These are phyloP conservation scores for Zymoseptoria ardabiliae DNA, from an alignment of 2,329 filamentous ascomycete genomes.

Conservation along the genomic window DNA sequence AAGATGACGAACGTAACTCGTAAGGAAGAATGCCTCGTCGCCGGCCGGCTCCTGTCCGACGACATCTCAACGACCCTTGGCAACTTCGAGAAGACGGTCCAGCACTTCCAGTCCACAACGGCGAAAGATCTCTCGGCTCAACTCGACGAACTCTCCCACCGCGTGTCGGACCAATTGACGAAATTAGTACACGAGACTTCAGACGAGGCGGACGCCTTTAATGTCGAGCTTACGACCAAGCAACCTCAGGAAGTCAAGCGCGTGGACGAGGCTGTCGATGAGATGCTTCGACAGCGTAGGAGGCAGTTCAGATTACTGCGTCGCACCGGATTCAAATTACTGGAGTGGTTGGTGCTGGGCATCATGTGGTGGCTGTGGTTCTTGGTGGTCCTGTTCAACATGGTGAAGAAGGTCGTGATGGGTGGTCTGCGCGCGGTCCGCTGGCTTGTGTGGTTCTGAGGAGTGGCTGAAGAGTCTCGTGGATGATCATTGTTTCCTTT, in stretches of 20 bases:
- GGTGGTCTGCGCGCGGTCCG: constrained; percentile 54
- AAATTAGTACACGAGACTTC: constrained; percentile 59
- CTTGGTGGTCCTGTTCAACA: constrained; percentile 67
- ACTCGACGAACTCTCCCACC: constrained; percentile 38
- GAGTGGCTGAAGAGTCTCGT: neutral
- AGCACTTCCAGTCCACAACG: constrained; percentile 43
- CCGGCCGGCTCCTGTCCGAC: constrained; percentile 45
- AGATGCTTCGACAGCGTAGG: constrained; percentile 62
- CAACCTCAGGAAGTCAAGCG: constrained; percentile 75
- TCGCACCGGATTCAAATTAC: constrained; percentile 66
- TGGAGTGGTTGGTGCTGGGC: constrained; percentile 82
- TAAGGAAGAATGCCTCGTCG: constrained; percentile 48
- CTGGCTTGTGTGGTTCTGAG: constrained; percentile 77
- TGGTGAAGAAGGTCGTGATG: constrained; percentile 56
- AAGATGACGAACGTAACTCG: constrained; percentile 42
- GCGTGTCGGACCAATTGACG: constrained; percentile 45
- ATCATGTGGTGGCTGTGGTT: constrained; percentile 96
- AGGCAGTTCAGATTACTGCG: constrained; percentile 68
- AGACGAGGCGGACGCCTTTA: constrained; percentile 74
- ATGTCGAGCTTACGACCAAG: constrained; percentile 65
- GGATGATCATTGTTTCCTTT: neutral
- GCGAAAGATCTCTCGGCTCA: constrained; percentile 39
- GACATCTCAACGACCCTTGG: constrained; percentile 36
- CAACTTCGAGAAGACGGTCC: constrained; percentile 41
- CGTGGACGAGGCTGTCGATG: constrained; percentile 66